These are phyloP conservation scores for Basidioascus undulatus DNA, from an alignment of 768 basidiomycete genomes.

Conservation along the genomic window DNA sequence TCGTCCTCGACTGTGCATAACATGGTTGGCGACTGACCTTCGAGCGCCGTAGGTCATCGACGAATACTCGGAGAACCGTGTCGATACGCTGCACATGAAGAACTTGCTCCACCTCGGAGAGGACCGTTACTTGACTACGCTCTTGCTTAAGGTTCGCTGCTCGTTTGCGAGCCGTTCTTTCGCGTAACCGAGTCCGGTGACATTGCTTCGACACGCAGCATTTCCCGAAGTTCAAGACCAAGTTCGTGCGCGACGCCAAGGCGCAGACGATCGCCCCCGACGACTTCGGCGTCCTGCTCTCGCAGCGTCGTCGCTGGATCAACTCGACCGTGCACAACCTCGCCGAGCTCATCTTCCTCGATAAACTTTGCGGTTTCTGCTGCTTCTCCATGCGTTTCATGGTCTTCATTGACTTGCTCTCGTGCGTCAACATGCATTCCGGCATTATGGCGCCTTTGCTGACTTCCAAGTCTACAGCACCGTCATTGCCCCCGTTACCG, in stretches of 20 bases:
- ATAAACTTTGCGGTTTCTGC: constrained; percentile 84
- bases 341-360: constrained; percentile 72
- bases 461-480: constrained; percentile 19
- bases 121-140: constrained; percentile 92
- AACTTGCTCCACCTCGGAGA: constrained; percentile 92
- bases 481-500: constrained; percentile 22
- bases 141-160: constrained; percentile 57
- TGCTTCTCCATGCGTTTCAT: constrained; percentile 98
- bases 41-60: constrained; percentile 64
- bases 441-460: constrained; percentile 38
- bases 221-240: constrained; percentile 82
- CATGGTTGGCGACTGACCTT: too few relatives aligned
- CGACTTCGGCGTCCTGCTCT: constrained; percentile 43
- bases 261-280: constrained; percentile 76
- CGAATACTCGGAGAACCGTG: constrained; percentile 86
- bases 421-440: constrained; percentile 48
- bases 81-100: constrained; percentile 97
- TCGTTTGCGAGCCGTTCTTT: too few relatives aligned
- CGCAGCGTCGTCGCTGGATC: constrained; percentile 97
- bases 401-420: constrained; percentile 86
- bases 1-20: not conserved
- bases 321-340: constrained; percentile 97
- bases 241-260: constrained; percentile 81
- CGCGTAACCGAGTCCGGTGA: not conserved
- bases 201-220: constrained; percentile 21